Percentiles rank a stretch among this genome's conserved stretches.
Evolutionary conservation across 176 grass and related monocot species (phyloP).

Genomic region (Eragrostis nindensis): DNA sequence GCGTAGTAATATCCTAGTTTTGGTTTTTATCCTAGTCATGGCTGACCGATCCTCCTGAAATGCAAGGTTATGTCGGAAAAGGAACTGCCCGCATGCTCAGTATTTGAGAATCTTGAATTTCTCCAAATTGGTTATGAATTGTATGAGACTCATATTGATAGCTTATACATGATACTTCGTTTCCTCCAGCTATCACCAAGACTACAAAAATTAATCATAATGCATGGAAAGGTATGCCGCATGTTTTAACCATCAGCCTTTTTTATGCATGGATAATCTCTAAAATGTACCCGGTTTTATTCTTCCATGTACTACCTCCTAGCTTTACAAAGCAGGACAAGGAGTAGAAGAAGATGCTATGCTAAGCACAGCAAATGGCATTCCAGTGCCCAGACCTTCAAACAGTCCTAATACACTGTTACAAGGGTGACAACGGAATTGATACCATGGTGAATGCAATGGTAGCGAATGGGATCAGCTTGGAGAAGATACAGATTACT

Average conservation of each 20-base stretch:
- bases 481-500: neutral
- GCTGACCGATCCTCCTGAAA: constrained; percentile 4
- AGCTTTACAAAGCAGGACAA: neutral
- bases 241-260: neutral
- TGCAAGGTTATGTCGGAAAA: constrained; percentile 44
- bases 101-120: constrained; percentile 26
- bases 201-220: neutral
- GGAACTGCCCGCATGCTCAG: constrained; percentile 28
- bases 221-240: neutral
- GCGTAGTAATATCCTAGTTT: neutral
- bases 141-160: neutral
- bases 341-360: neutral
- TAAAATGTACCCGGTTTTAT: neutral
- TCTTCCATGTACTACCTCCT: neutral
- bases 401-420: no score
- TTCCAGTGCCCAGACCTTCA: no score
- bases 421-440: no score
- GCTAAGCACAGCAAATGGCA: no score
- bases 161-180: neutral
- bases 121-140: constrained; percentile 23
- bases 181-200: neutral
- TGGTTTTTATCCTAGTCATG: neutral
- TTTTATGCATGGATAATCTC: neutral
- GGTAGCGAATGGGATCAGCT: neutral
- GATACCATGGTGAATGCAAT: no score